Conservation (phyloP, 768 basidiomycete species). For the Terana coerulea region DNA sequence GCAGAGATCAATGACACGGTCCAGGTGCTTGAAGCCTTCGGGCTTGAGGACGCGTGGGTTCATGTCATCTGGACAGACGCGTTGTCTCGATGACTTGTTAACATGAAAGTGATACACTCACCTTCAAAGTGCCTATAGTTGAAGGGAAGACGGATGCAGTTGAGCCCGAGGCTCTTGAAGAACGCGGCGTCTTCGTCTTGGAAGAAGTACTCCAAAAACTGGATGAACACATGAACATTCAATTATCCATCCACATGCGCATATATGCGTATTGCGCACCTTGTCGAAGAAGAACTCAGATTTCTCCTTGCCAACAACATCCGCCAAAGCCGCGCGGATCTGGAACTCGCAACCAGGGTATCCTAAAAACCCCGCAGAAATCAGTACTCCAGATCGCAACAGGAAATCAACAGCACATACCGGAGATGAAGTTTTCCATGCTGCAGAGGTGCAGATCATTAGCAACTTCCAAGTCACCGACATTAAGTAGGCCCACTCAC, state of each 20-base stretch:
- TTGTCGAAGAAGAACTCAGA: slow-evolving; percentile 81
- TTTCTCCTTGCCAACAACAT: slow-evolving; percentile 60
- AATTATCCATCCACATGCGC: background rate
- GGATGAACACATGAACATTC: background rate
- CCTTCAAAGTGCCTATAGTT: slow-evolving; percentile 76
- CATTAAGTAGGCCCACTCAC: slow-evolving; percentile 39
- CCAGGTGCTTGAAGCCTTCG: slow-evolving; percentile 78
- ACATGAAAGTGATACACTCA: slow-evolving; percentile 11
- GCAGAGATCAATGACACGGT: slow-evolving; percentile 74
- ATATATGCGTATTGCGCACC: slow-evolving; percentile 31
- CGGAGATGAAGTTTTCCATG: slow-evolving; percentile 77
- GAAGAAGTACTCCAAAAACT: slow-evolving; percentile 89
- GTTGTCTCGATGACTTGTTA: background rate
- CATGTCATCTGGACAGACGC: slow-evolving; percentile 52
- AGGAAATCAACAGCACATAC: slow-evolving; percentile 21
- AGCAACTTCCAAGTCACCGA: background rate
- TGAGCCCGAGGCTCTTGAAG: slow-evolving; percentile 76
- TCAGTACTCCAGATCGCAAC: background rate
- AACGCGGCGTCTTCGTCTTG: slow-evolving; percentile 69
- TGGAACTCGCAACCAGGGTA: slow-evolving; percentile 81
- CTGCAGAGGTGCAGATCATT: slow-evolving; percentile 28
- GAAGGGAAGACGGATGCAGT: slow-evolving; percentile 75
- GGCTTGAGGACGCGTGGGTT: slow-evolving; percentile 77
- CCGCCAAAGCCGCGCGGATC: slow-evolving; percentile 62
- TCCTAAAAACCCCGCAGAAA: slow-evolving; percentile 32